Evolutionary conservation across 2,329 filamentous ascomycete genomes (phyloP), one percentile per base, ranked within the genome.

Genomic region (Epichloe uncinata): DNA sequence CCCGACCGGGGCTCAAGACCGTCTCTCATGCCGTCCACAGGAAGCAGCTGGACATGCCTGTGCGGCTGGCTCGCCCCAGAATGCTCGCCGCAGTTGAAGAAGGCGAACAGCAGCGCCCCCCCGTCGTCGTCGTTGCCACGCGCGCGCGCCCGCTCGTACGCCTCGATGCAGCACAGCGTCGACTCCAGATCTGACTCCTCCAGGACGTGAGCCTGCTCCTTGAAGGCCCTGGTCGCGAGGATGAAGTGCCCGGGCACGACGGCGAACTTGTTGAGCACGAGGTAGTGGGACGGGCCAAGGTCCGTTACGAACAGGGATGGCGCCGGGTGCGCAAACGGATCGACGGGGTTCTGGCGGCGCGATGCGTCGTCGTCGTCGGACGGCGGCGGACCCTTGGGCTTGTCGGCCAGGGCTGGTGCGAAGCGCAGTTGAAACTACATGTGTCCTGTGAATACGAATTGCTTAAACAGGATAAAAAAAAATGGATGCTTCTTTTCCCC

Each of bases 231-330:
- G 0, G 84, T 88, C 0, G 79, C 77, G 45, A 88, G 73, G 56
- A 88, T 85, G 61, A 85, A 85, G 66, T 88, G 84, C 57, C 81
- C 74, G 0, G 77, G 74, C 35, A 85, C 81, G 45, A 88, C 67
- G 45, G 84, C 82, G 57, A 84, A 88, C 63, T 87, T 88, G 70
- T 88, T 88, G 40, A 88, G 69, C 1, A 88, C 78, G 41, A 87
- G 71, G 52, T 74, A 72, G 63, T 88, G 83, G 8, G 68, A 63
- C 0, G 77, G 68, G 1, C 69, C 69, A 7, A 85, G 59, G 26
- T 64, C 62, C 15, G 74, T 63, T 42, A 81, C 64, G 37, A 82
- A 68, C 50, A 84, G 73, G 5, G 73, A 68, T 3, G 69, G 58
- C 0, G 73, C 63, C 0, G 82, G 82, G 52, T 78, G 70, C 35